Evolutionary conservation across 1,139 yeast species (phyloP).

Genomic region (Lodderomyces parapsilosis): DNA sequence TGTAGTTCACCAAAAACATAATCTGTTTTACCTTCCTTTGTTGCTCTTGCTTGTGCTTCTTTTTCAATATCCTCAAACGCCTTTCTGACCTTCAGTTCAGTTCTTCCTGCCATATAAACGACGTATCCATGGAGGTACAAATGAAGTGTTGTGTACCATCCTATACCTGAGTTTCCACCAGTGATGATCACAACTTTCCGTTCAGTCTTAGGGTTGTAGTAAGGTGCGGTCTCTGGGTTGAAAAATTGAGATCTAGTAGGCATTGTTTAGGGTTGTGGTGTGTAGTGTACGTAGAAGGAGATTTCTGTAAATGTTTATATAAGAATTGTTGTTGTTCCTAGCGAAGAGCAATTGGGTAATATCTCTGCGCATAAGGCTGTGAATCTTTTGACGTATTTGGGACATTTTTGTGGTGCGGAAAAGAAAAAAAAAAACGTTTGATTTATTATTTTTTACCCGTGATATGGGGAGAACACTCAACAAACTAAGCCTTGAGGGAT

Average conservation of each 20-base stretch:
- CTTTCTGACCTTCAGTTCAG: conserved; percentile 31
- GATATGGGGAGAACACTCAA: no score
- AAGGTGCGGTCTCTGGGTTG: conserved; percentile 31
- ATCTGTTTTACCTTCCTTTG: conserved; percentile 16
- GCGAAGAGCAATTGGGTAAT: neutral
- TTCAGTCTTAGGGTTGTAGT: conserved; percentile 33
- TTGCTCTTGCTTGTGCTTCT: conserved; percentile 20
- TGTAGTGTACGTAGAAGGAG: no score
- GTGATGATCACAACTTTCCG: conserved; percentile 43
- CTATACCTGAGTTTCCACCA: conserved; percentile 48
- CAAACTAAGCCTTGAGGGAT: no score
- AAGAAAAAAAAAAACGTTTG: no score
- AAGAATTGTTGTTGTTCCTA: no score
- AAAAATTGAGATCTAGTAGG: conserved; percentile 15
- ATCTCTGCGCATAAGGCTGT: no score
- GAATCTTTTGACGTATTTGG: no score
- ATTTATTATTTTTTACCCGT: no score
- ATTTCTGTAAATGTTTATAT: no score
- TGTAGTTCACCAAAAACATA: conserved; percentile 27
- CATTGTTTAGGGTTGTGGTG: no score
- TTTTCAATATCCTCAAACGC: conserved; percentile 35
- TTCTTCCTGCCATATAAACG: conserved; percentile 46
- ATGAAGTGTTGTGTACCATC: conserved; percentile 41
- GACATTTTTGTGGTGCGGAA: no score
- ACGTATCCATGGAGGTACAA: conserved; percentile 43